Base-by-base conservation (phyloP, 768 basidiomycete species). In the Pisolithus orientalis region DNA sequence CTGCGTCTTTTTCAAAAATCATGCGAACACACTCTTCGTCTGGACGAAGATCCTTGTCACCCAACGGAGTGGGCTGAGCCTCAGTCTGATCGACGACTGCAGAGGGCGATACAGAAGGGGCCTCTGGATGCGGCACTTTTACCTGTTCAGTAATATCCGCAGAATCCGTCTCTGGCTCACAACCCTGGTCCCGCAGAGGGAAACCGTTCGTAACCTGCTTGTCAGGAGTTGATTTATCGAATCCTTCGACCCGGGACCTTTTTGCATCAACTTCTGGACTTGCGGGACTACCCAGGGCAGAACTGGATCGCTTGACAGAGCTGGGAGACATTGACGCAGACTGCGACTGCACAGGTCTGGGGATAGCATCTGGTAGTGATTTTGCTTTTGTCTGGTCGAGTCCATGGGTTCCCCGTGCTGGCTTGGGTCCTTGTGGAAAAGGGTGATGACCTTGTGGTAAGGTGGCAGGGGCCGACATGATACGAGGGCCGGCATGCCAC, bases 21-120 rank as follows among this genome's bases (percentile, higher is more conserved):
- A 64, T 47, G 39, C 63, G 45, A 24, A 81, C 73, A 25, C 82
- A 67, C 10, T 71, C 72, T 50, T 67, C 67, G 21, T 80, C 60
- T 50, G 79, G 74, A 51, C 75, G 73, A 24, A 68, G 39, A 24
- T 65, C 57, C 31, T 51, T 53, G 13, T 43, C 50, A 45, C 17
- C 29, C 5, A 52, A 11, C 16, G 32, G 21, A 9, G 50, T 47
- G 6, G 25, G 14, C 29, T 51, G 49, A 44, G 8, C 32, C 21
- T 57, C 53, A 9, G 38, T 13, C 21, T 25, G 53, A 31, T 32
- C 11, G 32, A 16, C 46, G 32, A 47, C 24, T 32, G 24, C 44
- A 27, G 44, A 29, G 4, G 25, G 6, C 14, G 44, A n/a, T 31
- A 16, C 5, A 11, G 28, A 45, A 28, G 44, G 6, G 16, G 27